These are phyloP conservation scores for Mortierella sp. DNA, from an alignment of 371 early-diverging fungal species.

Conservation along the genomic window DNA sequence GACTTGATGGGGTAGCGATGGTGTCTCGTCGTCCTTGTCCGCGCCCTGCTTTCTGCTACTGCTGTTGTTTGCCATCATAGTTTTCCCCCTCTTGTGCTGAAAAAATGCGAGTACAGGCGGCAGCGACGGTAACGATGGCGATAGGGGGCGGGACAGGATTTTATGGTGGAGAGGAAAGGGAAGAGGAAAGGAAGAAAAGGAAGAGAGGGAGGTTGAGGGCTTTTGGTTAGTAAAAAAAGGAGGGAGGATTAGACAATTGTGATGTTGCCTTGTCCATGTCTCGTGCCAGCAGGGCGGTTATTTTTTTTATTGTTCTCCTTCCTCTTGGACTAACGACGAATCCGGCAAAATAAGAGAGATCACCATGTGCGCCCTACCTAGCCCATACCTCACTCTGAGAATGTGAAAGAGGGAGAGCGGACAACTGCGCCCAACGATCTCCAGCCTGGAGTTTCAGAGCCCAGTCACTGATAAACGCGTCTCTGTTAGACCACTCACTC, in stretches of 20 bases:
- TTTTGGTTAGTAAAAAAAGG: neutral
- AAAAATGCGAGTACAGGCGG: neutral
- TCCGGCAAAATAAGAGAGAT: too few species aligned
- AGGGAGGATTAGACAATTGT: neutral
- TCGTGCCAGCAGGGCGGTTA: neutral
- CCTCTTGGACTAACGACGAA: neutral
- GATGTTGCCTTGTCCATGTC: neutral
- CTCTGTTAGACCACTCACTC: neutral
- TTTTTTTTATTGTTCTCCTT: neutral
- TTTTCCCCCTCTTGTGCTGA: neutral
- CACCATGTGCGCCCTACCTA: neutral
- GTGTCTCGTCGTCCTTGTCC: conserved; percentile 5
- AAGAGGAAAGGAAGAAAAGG: conserved; percentile 1
- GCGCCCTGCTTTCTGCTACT: neutral
- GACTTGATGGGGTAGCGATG: conserved; percentile 50
- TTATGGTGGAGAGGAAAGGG: neutral
- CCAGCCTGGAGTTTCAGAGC: neutral
- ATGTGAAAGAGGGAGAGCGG: neutral
- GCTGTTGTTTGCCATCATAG: neutral
- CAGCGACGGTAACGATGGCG: neutral
- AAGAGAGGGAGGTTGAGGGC: conserved; percentile 13
- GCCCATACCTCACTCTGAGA: neutral
- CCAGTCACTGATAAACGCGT: neutral
- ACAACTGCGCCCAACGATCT: conserved; percentile 8
- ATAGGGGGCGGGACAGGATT: neutral